Base-by-base conservation (phyloP, 257 asterid species). In the Cynanchum wilfordii region DNA sequence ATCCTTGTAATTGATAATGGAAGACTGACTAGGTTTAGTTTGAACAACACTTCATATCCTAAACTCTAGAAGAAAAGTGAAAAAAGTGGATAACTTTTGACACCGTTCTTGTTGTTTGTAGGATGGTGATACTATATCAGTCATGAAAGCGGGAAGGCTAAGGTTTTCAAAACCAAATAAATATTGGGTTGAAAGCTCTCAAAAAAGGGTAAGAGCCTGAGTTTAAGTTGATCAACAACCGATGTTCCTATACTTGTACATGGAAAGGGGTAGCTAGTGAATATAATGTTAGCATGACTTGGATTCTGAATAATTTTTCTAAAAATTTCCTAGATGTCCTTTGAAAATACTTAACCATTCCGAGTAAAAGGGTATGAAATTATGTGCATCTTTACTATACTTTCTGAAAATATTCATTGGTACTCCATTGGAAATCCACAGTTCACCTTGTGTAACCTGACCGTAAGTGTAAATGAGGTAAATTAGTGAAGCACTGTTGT, bases 121-220 rank as follows among this genome's bases (percentile, higher is more conserved):
- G 97, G 97, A 93, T 12, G 87, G 89, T 71, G 96, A 91, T 76
- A 70, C 81, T 66, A 80, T 93, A 75, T 78, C 92, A 69, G 96
- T 80, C n/a, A 76, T 88, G 79, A 88, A 84, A 83, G 96, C 92
- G 15, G 98, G 98, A 77, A 82, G 59, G 62, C 79, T 93, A 70
- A 93, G 90, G 77, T 88, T 86, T 83, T 72, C 91, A 55, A 88
- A 87, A 78, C 98, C 97, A 65, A 88, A 88, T 79, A 93, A 93
- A 78, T 93, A 89, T 68, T 91, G 98, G 98, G 86, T 93, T 77
- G 98, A 93, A 83, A 89, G 92, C 86, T 90, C 96, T 65, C 90
- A 87, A 42, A 93, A 89, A 80, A 88, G 96, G 81, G 98, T 93
- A 82, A 83, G 97, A 81, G 33, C 29, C 47, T 17, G 42, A 42